Evolutionary conservation across 768 basidiomycete genomes (phyloP), one percentile per base, ranked within the genome.

Genomic region (Auriscalpium orientale): DNA sequence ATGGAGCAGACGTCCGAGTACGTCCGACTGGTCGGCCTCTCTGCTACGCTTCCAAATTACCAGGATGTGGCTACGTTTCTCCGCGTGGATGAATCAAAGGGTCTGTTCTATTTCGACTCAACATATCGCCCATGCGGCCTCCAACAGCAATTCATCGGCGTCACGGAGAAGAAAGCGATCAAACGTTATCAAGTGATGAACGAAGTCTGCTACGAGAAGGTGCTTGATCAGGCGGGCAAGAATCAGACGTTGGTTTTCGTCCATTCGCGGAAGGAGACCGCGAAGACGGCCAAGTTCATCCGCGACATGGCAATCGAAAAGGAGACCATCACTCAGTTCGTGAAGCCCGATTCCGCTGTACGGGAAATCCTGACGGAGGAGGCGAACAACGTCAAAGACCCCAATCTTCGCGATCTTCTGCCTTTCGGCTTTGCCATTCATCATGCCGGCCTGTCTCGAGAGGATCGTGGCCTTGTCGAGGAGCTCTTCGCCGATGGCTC

Each of bases 121-220:
- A 83, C 91, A 0, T 95, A 91, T 66, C 81, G 97, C 43, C 95
- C 95, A 18, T 98, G 97, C 66, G 90, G 87, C 3, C 84, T 99
- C 18, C 91, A 95, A 66, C 95, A 98, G 65, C 91, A 97, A 66
- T 98, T 98, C 72, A 84, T 98, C 57, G 97, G 97, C 44, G 84
- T 99, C 56, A 98, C 95, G 1, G 97, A 98, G 77, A 98, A 98
- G 80, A 98, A 97, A 70, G 97, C 97, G 0, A 98, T 98, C 79
- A 98, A 95, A 70, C 85, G 97, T 7, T 93, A 95, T 67, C 95
- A 98, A 68, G 85, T 98, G 59, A 95, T 91, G 80, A 99, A 99
- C 71, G 95, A 98, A 67, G 94, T 98, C 20, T 95, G 95, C 72
- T 99, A 99, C 75, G 95, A 98, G 71, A 99, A 98, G 74, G 89